Percentiles rank a stretch among this genome's conserved stretches.
phyloP scores from a whole-genome alignment of 768 basidiomycete species.

The Suillus alpinus region DNA sequence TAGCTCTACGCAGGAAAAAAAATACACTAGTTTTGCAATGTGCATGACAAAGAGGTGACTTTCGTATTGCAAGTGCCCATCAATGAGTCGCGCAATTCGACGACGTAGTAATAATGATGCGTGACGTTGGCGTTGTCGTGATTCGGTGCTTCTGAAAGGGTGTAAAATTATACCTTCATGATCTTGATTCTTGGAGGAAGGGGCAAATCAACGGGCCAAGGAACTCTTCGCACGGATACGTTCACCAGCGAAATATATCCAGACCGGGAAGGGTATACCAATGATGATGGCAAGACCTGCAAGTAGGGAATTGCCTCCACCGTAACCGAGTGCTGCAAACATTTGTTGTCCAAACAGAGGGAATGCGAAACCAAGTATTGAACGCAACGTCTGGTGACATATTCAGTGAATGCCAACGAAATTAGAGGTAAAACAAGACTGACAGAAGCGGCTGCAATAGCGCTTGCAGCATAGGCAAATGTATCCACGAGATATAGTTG shows the following conservation, averaged over 20 bases:
- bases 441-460: slow-evolving; percentile 60
- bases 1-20: not conserved
- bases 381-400: slow-evolving; percentile 51
- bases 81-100: not conserved
- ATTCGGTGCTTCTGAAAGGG: not conserved
- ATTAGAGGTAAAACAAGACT: slow-evolving; percentile 14
- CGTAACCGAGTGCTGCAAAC: slow-evolving; percentile 58
- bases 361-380: slow-evolving; percentile 60
- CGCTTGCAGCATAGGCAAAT: slow-evolving; percentile 67
- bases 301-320: slow-evolving; percentile 65
- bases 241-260: slow-evolving; percentile 69
- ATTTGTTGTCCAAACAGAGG: slow-evolving; percentile 68
- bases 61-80: not conserved
- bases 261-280: slow-evolving; percentile 74
- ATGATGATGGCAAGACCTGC: slow-evolving; percentile 58
- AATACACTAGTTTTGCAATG: not conserved
- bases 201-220: slow-evolving; percentile 17
- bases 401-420: not conserved
- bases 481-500: slow-evolving; percentile 70
- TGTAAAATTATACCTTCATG: not conserved
- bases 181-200: not conserved
- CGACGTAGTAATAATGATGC: not conserved
- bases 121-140: not conserved
- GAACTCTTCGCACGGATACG: slow-evolving; percentile 45
- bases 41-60: not conserved